phyloP scores from a whole-genome alignment of 2,329 filamentous ascomycete genomes.

The Geosmithia flava region DNA sequence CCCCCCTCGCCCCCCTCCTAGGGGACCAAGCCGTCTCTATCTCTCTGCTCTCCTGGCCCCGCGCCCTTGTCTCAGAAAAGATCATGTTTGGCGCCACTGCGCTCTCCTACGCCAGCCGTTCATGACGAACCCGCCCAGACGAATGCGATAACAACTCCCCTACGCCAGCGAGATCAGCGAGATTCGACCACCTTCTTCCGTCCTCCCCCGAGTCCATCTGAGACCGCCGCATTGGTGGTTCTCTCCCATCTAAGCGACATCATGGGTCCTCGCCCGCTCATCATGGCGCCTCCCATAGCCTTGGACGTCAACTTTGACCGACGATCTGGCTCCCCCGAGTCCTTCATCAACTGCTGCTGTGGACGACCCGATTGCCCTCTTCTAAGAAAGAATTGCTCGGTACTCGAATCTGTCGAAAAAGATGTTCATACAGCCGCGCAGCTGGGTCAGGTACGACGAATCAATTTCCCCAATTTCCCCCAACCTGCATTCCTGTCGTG shows the following conservation, averaged over 20 bases:
- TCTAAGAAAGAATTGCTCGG: slow-evolving; percentile 65
- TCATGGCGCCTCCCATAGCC: background rate
- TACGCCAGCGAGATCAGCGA: no score
- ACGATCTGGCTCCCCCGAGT: slow-evolving; percentile 8
- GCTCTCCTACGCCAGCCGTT: background rate
- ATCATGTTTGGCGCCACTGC: slow-evolving; percentile 1
- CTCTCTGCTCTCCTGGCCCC: background rate
- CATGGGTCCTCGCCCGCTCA: background rate
- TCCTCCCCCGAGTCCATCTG: no score
- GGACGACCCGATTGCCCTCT: slow-evolving; percentile 68
- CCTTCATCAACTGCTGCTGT: slow-evolving; percentile 64
- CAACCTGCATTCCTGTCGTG: slow-evolving; percentile 2
- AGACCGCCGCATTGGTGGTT: no score
- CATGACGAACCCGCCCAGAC: background rate
- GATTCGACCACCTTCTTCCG: no score
- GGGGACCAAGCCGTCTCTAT: background rate
- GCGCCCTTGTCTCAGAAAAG: background rate
- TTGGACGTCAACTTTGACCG: slow-evolving; percentile 9
- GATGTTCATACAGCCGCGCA: slow-evolving; percentile 79
- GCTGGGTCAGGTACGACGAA: slow-evolving; percentile 66
- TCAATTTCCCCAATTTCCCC: background rate
- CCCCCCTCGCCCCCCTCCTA: background rate
- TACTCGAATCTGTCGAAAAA: slow-evolving; percentile 72
- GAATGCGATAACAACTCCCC: background rate
- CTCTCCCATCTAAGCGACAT: no score